Evolutionary conservation across 2,329 filamentous ascomycete species (phyloP), one percentile per base, ranked within the genome.

Genomic region (Colletotrichum cereale): DNA sequence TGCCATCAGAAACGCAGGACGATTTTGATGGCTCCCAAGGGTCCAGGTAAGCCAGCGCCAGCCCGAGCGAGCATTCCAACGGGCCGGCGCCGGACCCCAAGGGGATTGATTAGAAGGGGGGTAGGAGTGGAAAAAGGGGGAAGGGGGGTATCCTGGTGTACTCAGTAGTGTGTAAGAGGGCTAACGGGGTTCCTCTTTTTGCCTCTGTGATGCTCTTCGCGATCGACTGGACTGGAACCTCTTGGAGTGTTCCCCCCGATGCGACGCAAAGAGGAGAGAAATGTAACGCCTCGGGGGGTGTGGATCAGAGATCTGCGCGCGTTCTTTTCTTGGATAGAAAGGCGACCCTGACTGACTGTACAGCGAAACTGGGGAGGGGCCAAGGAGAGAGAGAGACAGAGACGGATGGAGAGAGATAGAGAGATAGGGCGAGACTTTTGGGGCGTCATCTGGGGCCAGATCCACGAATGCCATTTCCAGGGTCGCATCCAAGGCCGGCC

Each of bases 301-400:
- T n/a, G n/a, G n/a, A 47, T 50, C 63, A 62, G 62, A 42, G 42
- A 29, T 58, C 38, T 44, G 55, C 67, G 26, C 56, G 31, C 56
- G 56, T 57, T 71, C 50, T 67, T 67, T 71, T 63, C 64, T 62
- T 71, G 57, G 57, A 58, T 52, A n/a, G 18, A 36, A 31, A 47
- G 42, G 42, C 42, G 7, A 44, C 36, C 26, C 29, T n/a, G 42
- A n/a, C 29, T n/a, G 42, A n/a, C 5, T 47, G 42, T 24, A 24
- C 31, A 12, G 40, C 50, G n/a, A 36, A 61, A 18, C 14, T 67
- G 48, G 62, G 48, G 47, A 4, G 8, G 8, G 8, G 31, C 38
- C 50, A 62, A 61, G 34, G 60, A 50, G 38, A 21, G 31, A 5
- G 5, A 42, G 16, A 7, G 40, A 42, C 7, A 44, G 14, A 11